Base-by-base conservation (phyloP, 2,329 filamentous ascomycete species). In the Talaromyces verruculosus region DNA sequence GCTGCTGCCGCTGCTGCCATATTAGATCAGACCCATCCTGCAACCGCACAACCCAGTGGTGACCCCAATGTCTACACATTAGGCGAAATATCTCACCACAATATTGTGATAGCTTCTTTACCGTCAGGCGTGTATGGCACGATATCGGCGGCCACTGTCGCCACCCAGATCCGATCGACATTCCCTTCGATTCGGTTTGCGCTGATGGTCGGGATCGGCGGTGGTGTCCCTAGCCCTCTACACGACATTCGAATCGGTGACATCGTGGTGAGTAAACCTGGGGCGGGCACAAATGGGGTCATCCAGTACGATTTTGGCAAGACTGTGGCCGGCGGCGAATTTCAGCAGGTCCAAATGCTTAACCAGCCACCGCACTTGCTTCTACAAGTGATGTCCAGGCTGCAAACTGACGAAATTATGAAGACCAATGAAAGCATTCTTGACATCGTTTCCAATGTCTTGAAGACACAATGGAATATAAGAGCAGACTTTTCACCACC, bases 221-320 rank as follows among this genome's bases (percentile, higher is more conserved):
- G 39, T n/a, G 39, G 39, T 2, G 15, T 41, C 5, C 39, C 39
- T 2, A 7, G 39, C 11, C 11, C 11, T 37, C 35, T 41, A 41
- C 5, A 41, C 13, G 39, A 41, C 39, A 41, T 41, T 41, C 39
- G 39, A n/a, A 15, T 41, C 17, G 15, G 39, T 41, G 39, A 41
- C 39, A 41, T 41, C 5, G 39, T 41, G 13, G 39, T n/a, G 15
- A 41, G 39, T 7, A 41, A 41, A n/a, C 39, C 39, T 41, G 17
- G 4, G 3, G 39, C 13, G 4, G 35, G 35, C 11, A 37, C 11
- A 37, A 30, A 35, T 10, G 33, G 33, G 33, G 33, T 35, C 33
- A 35, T 35, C 28, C 55, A 59, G 3, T 59, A 59, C 28, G 55
- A 59, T 41, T 41, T 41, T 22, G 55, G 55, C 33, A 59, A 59